Evolutionary conservation across 2,329 filamentous ascomycete species (phyloP).

Genomic region (Cryphonectria nitschkei): DNA sequence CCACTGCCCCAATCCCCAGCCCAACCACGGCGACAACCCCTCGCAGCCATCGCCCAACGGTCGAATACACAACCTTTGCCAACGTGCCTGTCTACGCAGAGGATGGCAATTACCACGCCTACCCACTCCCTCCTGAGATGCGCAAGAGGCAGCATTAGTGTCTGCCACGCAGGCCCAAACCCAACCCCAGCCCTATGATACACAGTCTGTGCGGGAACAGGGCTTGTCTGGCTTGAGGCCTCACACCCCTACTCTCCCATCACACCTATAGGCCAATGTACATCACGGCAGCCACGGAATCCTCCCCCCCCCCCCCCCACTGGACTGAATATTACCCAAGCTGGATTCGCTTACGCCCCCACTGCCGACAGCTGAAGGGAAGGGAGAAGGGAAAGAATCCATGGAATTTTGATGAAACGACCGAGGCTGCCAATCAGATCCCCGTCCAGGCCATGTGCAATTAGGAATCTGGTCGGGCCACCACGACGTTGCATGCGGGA

Average conservation of each 20-base stretch:
- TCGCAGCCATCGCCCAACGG: slow-evolving; percentile 24
- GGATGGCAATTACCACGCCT: slow-evolving; percentile 24
- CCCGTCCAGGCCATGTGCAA: not conserved
- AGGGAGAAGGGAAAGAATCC: not conserved
- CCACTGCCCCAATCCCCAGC: slow-evolving; percentile 8
- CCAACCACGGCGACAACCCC: slow-evolving; percentile 24
- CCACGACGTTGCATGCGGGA: slow-evolving; percentile 19
- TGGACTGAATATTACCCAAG: slow-evolving; percentile 1
- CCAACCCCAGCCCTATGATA: not conserved
- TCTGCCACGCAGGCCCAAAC: not conserved
- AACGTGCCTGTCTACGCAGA: slow-evolving; percentile 10
- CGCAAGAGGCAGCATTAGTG: slow-evolving; percentile 6
- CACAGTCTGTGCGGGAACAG: not conserved
- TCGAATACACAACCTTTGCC: slow-evolving; percentile 16
- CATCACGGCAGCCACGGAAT: slow-evolving; percentile 13
- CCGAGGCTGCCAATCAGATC: slow-evolving; percentile 1
- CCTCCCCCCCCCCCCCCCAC: slow-evolving; percentile 11
- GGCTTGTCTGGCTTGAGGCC: not conserved
- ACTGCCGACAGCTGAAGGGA: slow-evolving; percentile 4
- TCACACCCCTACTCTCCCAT: not conserved
- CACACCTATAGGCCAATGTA: not conserved
- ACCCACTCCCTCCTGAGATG: slow-evolving; percentile 19
- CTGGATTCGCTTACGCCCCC: slow-evolving; percentile 12
- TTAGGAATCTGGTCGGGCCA: not conserved
- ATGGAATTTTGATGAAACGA: not conserved